These are phyloP conservation scores for Larix kaempferi DNA, from an alignment of 75 land plant species.

Conservation along the genomic window DNA sequence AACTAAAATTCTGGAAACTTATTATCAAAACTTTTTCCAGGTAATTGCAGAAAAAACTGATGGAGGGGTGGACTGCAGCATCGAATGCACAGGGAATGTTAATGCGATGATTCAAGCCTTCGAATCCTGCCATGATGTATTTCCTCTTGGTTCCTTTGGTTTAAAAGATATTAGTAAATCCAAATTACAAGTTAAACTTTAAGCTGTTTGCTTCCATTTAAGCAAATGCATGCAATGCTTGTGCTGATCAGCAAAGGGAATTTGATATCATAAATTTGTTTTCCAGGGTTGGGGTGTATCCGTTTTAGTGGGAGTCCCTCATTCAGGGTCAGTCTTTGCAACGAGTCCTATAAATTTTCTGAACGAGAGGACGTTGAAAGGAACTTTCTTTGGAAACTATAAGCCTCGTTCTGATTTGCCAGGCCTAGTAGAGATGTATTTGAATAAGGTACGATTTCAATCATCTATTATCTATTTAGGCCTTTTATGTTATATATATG, in stretches of 20 bases:
- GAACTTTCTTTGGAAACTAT: conserved; percentile 45
- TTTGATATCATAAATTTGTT: too few relatives aligned
- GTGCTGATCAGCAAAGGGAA: too few relatives aligned
- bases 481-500: too few relatives aligned
- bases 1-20: not conserved
- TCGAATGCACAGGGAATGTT: conserved; percentile 61
- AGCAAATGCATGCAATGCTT: too few relatives aligned
- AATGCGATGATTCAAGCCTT: conserved; percentile 47
- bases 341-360: conserved; percentile 23
- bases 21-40: not conserved
- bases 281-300: conserved; percentile 30
- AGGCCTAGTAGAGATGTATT: conserved; percentile 38
- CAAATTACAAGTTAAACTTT: too few relatives aligned
- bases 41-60: conserved; percentile 45
- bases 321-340: conserved; percentile 7
- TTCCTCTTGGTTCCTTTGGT: too few relatives aligned
- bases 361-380: conserved; percentile 30
- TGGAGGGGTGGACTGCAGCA: conserved; percentile 61
- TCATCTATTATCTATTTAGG: too few relatives aligned
- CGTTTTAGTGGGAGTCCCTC: conserved; percentile 24
- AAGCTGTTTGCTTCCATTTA: too few relatives aligned
- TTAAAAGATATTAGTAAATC: too few relatives aligned
- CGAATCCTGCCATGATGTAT: conserved; percentile 42
- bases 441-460: conserved; percentile 37
- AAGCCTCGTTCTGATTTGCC: conserved; percentile 40